Evolutionary conservation across 2,329 filamentous ascomycete genomes (phyloP).

Genomic region (Penicillium sp.): DNA sequence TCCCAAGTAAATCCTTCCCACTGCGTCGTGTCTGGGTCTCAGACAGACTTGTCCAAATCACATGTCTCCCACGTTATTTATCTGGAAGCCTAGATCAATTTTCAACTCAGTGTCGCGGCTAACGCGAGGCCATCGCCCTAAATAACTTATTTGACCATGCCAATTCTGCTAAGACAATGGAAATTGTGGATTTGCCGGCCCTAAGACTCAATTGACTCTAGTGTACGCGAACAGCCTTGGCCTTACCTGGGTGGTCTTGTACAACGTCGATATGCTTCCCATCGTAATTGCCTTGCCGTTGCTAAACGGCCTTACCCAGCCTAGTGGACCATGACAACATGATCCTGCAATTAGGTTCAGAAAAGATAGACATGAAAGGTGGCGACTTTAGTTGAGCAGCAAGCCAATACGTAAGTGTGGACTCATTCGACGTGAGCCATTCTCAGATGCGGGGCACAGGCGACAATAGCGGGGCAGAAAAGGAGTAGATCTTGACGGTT

Average conservation of each 20-base stretch:
- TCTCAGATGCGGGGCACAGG: constrained; percentile 5
- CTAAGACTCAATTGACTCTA: constrained; percentile 4
- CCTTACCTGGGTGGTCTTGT: background rate
- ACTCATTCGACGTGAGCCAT: constrained; percentile 1
- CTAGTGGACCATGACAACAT: background rate
- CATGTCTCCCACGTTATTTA: background rate
- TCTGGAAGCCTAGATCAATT: background rate
- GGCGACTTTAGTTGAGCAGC: constrained; percentile 1
- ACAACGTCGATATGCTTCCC: background rate
- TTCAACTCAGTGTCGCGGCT: background rate
- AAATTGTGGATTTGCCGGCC: background rate
- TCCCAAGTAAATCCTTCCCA: background rate
- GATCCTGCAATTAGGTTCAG: background rate
- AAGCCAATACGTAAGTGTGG: constrained; percentile 2
- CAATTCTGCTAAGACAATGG: background rate
- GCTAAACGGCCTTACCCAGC: background rate
- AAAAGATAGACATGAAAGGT: background rate
- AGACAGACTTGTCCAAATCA: background rate
- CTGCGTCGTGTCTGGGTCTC: background rate
- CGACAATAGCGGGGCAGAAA: constrained; percentile 1
- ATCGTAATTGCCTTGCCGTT: background rate
- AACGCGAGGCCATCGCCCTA: background rate
- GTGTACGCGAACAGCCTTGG: constrained; percentile 3
- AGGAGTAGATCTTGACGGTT: background rate
- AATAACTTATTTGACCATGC: background rate